Evolutionary conservation across 2,329 filamentous ascomycete species (phyloP), one percentile per base, ranked within the genome.

Genomic region (Colletotrichum theobromicola): DNA sequence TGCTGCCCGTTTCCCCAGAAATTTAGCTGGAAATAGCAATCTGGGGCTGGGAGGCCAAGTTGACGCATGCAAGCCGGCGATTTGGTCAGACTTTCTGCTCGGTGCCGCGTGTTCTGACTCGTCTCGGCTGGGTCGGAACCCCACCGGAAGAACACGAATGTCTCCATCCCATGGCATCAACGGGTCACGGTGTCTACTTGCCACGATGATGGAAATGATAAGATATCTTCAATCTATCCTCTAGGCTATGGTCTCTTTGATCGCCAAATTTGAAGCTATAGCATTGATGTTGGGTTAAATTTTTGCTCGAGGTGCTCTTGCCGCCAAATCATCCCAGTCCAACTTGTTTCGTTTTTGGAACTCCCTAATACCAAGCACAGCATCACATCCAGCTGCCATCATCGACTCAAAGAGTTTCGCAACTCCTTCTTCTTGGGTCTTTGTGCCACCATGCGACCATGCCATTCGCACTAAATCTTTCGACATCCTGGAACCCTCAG

Each of bases 181-280:
- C n/a, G 0, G 42, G 10, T 50, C 42, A 50, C 42, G 13, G 0
- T 50, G 42, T 0, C 10, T 50, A 18, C 21, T 50, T 50, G 42
- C n/a, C 0, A 50, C 0, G 42, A 13, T 0, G 42, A 50, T 50
- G 2, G 1, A 50, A 13, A 21, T 13, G n/a, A 13, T 13, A 6
- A 50, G 21, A 1, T 46, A 46, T 46, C 0, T 7, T 46, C 0
- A 12, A 0, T 12, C 1, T 18, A 46, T 21, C 4, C 13, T 2
- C 42, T 46, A 21, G n/a, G 42, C 12, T n/a, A n/a, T n/a, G 12
- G 12, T 4, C 0, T 46, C n/a, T 21, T 4, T 46, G n/a, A 46
- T 0, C 42, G 2, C n/a, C 10, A 13, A n/a, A 50, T 21, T 21
- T 50, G 42, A 21, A 21, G 6, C 2, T 21, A 4, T 7, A 0